phyloP scores from a whole-genome alignment of 768 basidiomycete species.

The Trametes cubensis region DNA sequence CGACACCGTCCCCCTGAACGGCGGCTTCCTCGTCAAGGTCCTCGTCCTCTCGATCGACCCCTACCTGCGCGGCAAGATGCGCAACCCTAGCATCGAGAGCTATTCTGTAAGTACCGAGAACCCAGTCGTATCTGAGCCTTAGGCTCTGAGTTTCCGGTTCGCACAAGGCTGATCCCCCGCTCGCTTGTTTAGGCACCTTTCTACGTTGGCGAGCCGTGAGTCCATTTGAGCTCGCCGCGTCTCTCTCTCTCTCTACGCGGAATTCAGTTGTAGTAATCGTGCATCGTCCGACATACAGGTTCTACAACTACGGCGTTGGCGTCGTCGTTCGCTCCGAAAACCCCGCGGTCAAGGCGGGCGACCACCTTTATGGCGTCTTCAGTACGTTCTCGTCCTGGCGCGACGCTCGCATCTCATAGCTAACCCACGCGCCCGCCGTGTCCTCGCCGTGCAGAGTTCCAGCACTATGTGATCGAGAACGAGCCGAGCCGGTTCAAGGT shows the following conservation, averaged over 20 bases:
- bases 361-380: slow-evolving; percentile 31
- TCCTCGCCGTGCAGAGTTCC: slow-evolving; percentile 36
- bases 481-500: slow-evolving; percentile 25
- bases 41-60: slow-evolving; percentile 30
- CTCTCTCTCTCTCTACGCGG: slow-evolving; percentile 1
- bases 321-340: slow-evolving; percentile 34
- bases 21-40: slow-evolving; percentile 35
- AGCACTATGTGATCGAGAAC: slow-evolving; percentile 43
- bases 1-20: slow-evolving; percentile 31
- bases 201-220: slow-evolving; percentile 34
- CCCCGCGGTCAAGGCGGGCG: slow-evolving; percentile 24
- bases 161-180: not conserved
- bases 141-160: too few species aligned
- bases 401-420: slow-evolving; percentile 5
- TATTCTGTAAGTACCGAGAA: slow-evolving; percentile 23
- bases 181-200: slow-evolving; percentile 20
- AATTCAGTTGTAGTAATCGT: not conserved
- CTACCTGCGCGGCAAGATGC: slow-evolving; percentile 27
- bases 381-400: slow-evolving; percentile 15
- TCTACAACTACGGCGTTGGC: slow-evolving; percentile 31
- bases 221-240: not conserved
- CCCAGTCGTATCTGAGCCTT: too few species aligned
- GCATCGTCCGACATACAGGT: slow-evolving; percentile 3
- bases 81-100: slow-evolving; percentile 18
- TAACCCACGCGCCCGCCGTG: not conserved